Base-by-base conservation (phyloP, 345 rosid species). In the Heritiera fomes region DNA sequence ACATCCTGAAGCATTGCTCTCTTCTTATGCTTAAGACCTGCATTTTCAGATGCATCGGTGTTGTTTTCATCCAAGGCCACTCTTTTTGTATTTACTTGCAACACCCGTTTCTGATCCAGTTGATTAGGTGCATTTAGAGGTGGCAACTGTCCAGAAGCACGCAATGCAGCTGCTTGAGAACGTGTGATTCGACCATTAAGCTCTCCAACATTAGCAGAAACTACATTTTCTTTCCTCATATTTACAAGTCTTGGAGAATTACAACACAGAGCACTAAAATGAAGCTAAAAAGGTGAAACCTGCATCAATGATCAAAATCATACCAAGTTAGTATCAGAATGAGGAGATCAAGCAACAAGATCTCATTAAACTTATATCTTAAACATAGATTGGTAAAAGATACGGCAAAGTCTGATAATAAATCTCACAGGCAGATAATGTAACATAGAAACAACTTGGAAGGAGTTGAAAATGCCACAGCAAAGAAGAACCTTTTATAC, bases 1-100 rank as follows among this genome's bases (percentile, higher is more conserved):
- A 93, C 86, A 83, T 95, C 97, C 77, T 85, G 86, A 76, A 95
- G 93, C 78, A 86, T 86, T 34, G 94, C 90, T 84, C 91, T 87
- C 85, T 85, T 90, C 89, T 90, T 91, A 78, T 74, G 75, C 75
- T 62, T 86, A 74, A 30, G 79, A 45, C 77, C 55, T 60, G 65
- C 77, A 77, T 82, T 72, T 38, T 73, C 79, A 77, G 81, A 66
- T 65, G 78, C 83, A 77, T 67, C 82, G 63, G 76, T 28, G 73
- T 70, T 88, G 82, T 78, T 88, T 77, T 86, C 91, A 69, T 83
- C 95, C 80, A 75, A 85, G 77, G 89, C 86, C 78, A 88, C 28
- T 82, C 92, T 83, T 89, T 88, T 88, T 41, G 80, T 10, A 71
- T 82, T 88, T 82, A 47, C 78, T 83, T 65, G 83, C 65, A 66